These are phyloP conservation scores for Diaporthe velutina DNA, from an alignment of 2,329 filamentous ascomycete genomes.

Conservation along the genomic window DNA sequence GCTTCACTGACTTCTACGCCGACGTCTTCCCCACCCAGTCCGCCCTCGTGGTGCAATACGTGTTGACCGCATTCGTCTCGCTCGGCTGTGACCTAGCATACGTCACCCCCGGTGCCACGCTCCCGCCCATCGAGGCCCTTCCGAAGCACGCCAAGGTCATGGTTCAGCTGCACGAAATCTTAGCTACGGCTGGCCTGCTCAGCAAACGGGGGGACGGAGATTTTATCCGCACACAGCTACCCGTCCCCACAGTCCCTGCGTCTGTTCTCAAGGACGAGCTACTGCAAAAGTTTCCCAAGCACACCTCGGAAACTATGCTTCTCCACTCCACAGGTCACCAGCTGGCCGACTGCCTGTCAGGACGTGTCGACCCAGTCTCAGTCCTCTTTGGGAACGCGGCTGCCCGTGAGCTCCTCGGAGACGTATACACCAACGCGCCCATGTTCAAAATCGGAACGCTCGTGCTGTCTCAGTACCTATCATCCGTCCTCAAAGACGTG, in stretches of 20 bases:
- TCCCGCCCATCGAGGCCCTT: constrained; percentile 42
- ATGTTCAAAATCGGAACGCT: constrained; percentile 44
- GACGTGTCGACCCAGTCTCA: constrained; percentile 50
- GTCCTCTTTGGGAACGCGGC: constrained; percentile 53
- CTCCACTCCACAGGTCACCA: constrained; percentile 48
- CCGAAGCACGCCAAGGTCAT: constrained; percentile 47
- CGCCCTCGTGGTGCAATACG: constrained; percentile 49
- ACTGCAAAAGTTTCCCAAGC: constrained; percentile 47
- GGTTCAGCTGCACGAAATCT: constrained; percentile 44
- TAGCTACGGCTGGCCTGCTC: constrained; percentile 45
- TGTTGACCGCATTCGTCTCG: constrained; percentile 47
- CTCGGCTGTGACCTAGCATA: constrained; percentile 46
- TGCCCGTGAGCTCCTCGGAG: constrained; percentile 47
- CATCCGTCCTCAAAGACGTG: constrained; percentile 14
- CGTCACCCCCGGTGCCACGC: constrained; percentile 40
- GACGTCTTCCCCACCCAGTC: constrained; percentile 47
- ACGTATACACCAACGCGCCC: constrained; percentile 52
- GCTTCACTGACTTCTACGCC: constrained; percentile 44
- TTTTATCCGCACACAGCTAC: constrained; percentile 34
- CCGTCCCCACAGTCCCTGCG: constrained; percentile 31
- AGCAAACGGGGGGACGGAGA: background rate
- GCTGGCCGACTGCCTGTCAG: constrained; percentile 55
- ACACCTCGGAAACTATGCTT: constrained; percentile 50
- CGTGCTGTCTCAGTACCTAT: constrained; percentile 43
- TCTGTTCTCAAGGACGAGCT: constrained; percentile 45